Evolutionary conservation across 768 basidiomycete genomes (phyloP), one percentile per base, ranked within the genome.

Genomic region (Grammothele lineata): DNA sequence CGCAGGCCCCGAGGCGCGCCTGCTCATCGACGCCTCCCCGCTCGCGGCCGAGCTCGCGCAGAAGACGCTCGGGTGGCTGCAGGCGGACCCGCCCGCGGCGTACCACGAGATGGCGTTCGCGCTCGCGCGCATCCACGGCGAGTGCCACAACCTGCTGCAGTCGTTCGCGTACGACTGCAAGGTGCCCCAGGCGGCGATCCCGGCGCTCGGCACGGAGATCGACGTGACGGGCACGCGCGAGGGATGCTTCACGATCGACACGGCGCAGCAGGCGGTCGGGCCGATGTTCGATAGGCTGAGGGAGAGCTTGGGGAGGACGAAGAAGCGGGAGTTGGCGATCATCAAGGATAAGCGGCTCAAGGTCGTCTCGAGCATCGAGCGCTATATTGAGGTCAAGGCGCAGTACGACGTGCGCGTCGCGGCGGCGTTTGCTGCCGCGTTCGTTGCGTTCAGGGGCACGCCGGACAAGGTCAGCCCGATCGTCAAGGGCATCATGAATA

Each of bases 401-500:
- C 85, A 87, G 58, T 81, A 93, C 59, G 94, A 97, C 54, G 78
- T 81, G 18, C 87, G 92, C 34, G 85, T 97, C 17, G 84, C 83
- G 2, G 91, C 96, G 6, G 82, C 92, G 0, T 87, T 96, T 58
- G 92, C 94, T 7, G 86, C 90, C 2, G 92, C 94, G 0, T 86
- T 93, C 54, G 85, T 99, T 11, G 86, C 92, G 7, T 81, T 97
- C 54, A 76, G 79, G 61, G 81, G 81, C 26, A 82, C 91, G 10
- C 95, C 96, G 0, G 82, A 92, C 51, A 97, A 96, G 69, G 84
- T 98, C 52, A 95, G 91, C 57, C 94, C 96, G 0, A 83, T 99
- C 39, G 92, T 99, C 36, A 93, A 94, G 64, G 92, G 90, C 19
- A 84, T 98, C 46, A 98, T 97, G 88, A 95, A 92, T 47, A 91